Evolutionary conservation across 805 yeast species (phyloP), one percentile per base, ranked within the genome.

Genomic region (Brettanomyces anomalus): DNA sequence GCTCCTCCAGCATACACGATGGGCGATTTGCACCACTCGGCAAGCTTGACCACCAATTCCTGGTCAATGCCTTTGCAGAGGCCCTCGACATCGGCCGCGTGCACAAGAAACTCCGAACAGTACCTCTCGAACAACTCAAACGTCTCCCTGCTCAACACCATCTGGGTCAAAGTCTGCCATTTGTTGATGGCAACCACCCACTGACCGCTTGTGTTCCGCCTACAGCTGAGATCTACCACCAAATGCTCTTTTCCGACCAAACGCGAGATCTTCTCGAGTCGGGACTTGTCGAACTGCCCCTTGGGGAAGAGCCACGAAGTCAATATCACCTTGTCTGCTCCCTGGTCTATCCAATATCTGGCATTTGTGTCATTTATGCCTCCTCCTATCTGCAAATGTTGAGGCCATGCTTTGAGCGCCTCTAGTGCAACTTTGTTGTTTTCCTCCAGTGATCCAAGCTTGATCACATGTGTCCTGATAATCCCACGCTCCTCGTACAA

Each of bases 31-130:
- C 69, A 62, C 97, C 97, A 93, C 50, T 81, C 77, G 18, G 87
- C 87, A 34, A 93, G 66, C 43, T 72, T 72, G 21, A 46, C 44
- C 4, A 93, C 97, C 36, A 93, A 67, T 15, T 78, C 74, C 56
- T 80, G 79, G 56, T 93, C 99, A 30, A 93, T 85, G 1, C 99
- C 99, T 35, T 77, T 74, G 60, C 98, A 93, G 15, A 93, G 69
- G 0, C 99, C 99, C 63, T 93, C 99, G 3, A 93, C 97, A 62
- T 93, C 98, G 0, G 98, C 99, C 3, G 98, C 98, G 65, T 93
- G 99, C 15, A 93, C 81, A 42, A 93, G 66, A 56, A 90, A 85
- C 64, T 93, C 98, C 49, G 77, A 74, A 54, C 97, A 86, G 62
- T 81, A 85, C 39, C 67, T 43, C 7, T 81, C 63, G 33, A 93